Percentiles rank a stretch among this genome's conserved stretches.
Evolutionary conservation across 192 early-diverging fungal species (phyloP).

Genomic region (Haplosporangium gracile): DNA sequence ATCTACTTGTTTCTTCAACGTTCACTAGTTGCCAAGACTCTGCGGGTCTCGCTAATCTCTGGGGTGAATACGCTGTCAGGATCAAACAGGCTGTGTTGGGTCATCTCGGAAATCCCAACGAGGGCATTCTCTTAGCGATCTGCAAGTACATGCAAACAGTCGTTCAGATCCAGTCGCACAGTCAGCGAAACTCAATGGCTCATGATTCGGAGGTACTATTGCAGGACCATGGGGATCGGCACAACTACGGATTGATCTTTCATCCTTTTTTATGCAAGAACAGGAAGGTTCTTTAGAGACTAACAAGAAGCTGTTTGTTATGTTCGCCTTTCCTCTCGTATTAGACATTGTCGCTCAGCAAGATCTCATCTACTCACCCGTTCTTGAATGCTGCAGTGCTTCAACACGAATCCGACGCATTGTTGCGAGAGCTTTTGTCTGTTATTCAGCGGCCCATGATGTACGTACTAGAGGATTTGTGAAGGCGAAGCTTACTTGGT

Average conservation of each 20-base stretch:
- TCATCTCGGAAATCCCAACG: constrained; percentile 18
- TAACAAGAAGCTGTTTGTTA: not conserved
- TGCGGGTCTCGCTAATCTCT: constrained; percentile 14
- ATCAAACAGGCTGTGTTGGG: constrained; percentile 30
- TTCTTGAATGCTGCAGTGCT: constrained; percentile 27
- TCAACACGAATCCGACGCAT: constrained; percentile 37
- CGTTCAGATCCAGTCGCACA: constrained; percentile 43
- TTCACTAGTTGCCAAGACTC: constrained; percentile 32
- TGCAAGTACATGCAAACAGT: constrained; percentile 49
- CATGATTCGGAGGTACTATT: constrained; percentile 22
- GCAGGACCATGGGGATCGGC: not conserved
- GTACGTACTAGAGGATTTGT: constrained; percentile 14
- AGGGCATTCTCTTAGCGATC: constrained; percentile 27
- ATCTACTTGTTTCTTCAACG: not conserved
- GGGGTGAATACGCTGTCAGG: constrained; percentile 49
- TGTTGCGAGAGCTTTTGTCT: constrained; percentile 37
- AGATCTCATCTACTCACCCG: constrained; percentile 30
- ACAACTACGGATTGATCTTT: not conserved
- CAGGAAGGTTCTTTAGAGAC: not conserved
- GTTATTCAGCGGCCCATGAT: constrained; percentile 28
- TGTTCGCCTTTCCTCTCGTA: not conserved
- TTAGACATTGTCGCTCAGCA: constrained; percentile 25
- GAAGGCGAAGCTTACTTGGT: not conserved
- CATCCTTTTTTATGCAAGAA: too few species aligned
- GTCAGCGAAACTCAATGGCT: constrained; percentile 30